These are phyloP conservation scores for Sugiyamaella sp. DNA, from an alignment of 1,139 yeast species.

Conservation along the genomic window DNA sequence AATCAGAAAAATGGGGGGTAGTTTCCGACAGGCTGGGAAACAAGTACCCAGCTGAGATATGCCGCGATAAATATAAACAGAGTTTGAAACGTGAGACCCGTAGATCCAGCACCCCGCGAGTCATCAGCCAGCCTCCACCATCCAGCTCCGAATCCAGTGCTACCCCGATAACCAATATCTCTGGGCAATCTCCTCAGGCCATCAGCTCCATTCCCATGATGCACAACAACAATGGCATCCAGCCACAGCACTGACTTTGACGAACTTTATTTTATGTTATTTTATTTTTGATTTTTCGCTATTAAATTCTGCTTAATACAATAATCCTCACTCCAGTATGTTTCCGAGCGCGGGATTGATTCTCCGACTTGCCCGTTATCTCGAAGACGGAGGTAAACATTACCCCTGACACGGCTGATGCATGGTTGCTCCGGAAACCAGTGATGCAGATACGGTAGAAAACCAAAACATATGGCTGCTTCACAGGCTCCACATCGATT, in stretches of 20 bases:
- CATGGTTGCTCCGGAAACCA: conserved; percentile 10
- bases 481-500: not conserved
- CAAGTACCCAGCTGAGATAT: conserved; percentile 32
- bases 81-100: not conserved
- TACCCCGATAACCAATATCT: not conserved
- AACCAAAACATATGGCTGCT: not conserved
- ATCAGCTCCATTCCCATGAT: conserved; percentile 7
- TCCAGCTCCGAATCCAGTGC: no score
- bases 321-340: not conserved
- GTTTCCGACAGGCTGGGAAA: conserved; percentile 34
- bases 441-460: not conserved
- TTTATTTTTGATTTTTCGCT: no score
- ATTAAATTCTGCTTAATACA: not conserved
- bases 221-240: not conserved
- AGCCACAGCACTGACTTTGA: not conserved
- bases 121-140: not conserved
- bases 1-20: conserved; percentile 35
- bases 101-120: not conserved
- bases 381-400: no score
- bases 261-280: conserved; percentile 1
- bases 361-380: no score
- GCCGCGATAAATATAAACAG: conserved; percentile 30
- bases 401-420: conserved; percentile 16
- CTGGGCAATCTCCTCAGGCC: not conserved
- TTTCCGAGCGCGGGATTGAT: no score